A percentile compares a stretch with the other conserved stretches of the same genome.
Conservation (phyloP, 306 rosid genomes). For the Rosa persica region DNA sequence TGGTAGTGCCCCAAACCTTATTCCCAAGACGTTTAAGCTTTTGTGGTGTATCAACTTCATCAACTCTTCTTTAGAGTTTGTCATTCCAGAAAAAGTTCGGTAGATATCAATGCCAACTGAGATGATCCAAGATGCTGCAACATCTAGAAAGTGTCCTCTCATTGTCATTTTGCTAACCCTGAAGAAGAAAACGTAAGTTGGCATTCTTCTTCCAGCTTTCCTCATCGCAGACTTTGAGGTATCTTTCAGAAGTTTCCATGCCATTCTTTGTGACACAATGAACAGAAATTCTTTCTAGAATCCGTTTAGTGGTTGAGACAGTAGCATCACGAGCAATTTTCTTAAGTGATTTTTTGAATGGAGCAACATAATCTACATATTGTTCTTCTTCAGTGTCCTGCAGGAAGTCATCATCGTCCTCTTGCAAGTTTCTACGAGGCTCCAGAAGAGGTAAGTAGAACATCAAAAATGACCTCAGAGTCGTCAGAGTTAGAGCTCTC, state of each 20-base stretch:
- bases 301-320: slow-evolving; percentile 66
- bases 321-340: slow-evolving; percentile 91
- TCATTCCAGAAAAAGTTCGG: slow-evolving; percentile 29
- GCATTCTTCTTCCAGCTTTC: slow-evolving; percentile 70
- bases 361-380: slow-evolving; percentile 53
- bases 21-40: slow-evolving; percentile 36
- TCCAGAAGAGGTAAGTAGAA: slow-evolving; percentile 83
- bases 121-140: slow-evolving; percentile 82
- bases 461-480: slow-evolving; percentile 69
- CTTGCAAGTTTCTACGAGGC: slow-evolving; percentile 63
- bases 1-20: slow-evolving; percentile 50
- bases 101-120: slow-evolving; percentile 67
- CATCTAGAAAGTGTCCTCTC: slow-evolving; percentile 72
- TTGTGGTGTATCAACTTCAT: slow-evolving; percentile 32
- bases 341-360: slow-evolving; percentile 74
- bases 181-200: slow-evolving; percentile 46
- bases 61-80: slow-evolving; percentile 37
- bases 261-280: slow-evolving; percentile 60
- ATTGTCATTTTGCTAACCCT: slow-evolving; percentile 69
- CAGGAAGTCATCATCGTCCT: slow-evolving; percentile 65
- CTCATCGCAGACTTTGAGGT: slow-evolving; percentile 67
- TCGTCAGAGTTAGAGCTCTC: slow-evolving; percentile 50
- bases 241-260: slow-evolving; percentile 95
- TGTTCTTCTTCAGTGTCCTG: slow-evolving; percentile 39
- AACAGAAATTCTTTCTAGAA: slow-evolving; percentile 70